Conservation (phyloP, 2,329 filamentous ascomycete genomes). For the Pseudopyrenochaeta lycopersici region DNA sequence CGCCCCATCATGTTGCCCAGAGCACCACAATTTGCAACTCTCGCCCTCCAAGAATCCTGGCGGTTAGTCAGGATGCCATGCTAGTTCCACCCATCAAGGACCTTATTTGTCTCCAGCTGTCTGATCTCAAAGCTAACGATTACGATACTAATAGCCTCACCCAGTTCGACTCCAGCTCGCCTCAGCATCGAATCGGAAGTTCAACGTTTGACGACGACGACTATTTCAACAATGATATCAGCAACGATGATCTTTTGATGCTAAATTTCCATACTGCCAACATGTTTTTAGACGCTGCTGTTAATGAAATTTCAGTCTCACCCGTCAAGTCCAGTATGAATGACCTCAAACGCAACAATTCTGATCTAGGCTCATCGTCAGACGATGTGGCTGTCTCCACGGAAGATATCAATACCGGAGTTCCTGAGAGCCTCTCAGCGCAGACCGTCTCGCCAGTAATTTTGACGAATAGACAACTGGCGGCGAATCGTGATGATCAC, state of each 20-base stretch:
- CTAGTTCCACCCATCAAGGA: neutral
- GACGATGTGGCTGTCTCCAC: neutral
- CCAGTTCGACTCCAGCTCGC: neutral
- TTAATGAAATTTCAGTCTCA: conserved; percentile 5
- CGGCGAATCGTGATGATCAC: conserved; percentile 6
- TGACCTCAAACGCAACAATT: neutral
- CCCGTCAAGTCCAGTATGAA: neutral
- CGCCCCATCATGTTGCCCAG: neutral
- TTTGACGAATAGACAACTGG: conserved; percentile 20
- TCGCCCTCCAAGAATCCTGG: neutral
- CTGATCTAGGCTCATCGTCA: neutral
- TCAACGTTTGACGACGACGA: conserved; percentile 11
- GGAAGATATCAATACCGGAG: neutral
- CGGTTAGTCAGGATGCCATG: conserved; percentile 2
- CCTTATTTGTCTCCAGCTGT: neutral
- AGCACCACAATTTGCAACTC: neutral
- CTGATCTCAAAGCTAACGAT: conserved; percentile 5
- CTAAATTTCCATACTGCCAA: conserved; percentile 13
- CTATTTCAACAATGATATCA: conserved; percentile 30
- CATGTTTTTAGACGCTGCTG: neutral
- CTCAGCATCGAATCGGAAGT: neutral
- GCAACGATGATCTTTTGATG: conserved; percentile 34
- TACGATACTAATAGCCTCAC: neutral
- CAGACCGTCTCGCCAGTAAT: conserved; percentile 39
- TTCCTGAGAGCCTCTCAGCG: conserved; percentile 4